Conservation (phyloP, 2,329 filamentous ascomycete genomes). For the Seiridium unicorne region DNA sequence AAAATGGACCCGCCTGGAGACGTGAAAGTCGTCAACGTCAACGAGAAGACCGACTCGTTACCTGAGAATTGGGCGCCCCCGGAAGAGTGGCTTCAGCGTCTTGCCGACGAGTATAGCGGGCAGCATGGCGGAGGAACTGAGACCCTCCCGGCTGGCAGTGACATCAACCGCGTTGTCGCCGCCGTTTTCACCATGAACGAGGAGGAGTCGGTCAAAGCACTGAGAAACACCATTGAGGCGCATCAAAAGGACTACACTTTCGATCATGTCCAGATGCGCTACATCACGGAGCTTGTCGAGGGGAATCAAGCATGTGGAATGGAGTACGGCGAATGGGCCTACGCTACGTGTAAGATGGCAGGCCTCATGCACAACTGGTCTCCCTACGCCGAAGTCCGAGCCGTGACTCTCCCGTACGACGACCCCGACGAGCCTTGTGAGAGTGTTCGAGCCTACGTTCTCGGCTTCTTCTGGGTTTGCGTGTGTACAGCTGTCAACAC, state of each 20-base stretch:
- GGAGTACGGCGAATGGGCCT: constrained; percentile 25
- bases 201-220: constrained; percentile 14
- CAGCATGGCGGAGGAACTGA: constrained; percentile 20
- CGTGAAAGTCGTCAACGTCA: neutral
- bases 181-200: constrained; percentile 23
- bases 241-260: constrained; percentile 26
- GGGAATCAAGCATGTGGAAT: constrained; percentile 24
- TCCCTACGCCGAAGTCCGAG: constrained; percentile 40
- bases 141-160: constrained; percentile 22
- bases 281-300: constrained; percentile 17
- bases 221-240: constrained; percentile 15
- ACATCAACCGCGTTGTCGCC: constrained; percentile 20
- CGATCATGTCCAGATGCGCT: constrained; percentile 19
- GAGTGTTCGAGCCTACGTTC: constrained; percentile 24
- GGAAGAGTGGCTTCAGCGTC: constrained; percentile 19
- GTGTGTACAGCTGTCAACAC: constrained; percentile 8
- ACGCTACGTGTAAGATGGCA: constrained; percentile 23
- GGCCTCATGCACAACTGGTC: constrained; percentile 32
- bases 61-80: constrained; percentile 11
- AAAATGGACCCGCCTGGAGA: neutral
- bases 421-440: constrained; percentile 24
- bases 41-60: neutral
- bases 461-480: constrained; percentile 26
- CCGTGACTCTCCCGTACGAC: constrained; percentile 32
- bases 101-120: constrained; percentile 24